phyloP scores from a whole-genome alignment of 2,329 filamentous ascomycete species.

The Curvularia spicifera region DNA sequence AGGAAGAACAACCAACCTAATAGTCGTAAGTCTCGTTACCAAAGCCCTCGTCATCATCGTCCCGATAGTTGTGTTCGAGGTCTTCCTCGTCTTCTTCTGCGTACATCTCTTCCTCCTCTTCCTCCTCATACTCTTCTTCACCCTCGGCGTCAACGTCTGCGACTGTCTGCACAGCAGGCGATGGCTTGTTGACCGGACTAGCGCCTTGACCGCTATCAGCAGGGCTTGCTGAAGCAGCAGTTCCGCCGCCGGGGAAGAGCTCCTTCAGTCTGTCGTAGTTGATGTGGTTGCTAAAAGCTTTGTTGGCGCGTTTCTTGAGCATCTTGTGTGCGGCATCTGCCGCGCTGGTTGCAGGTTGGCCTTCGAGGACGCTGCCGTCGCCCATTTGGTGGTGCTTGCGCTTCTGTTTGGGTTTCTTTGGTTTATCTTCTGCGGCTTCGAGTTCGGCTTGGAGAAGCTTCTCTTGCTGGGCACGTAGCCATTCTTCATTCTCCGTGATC shows the following conservation, averaged over 20 bases:
- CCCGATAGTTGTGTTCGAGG: slow-evolving; percentile 47
- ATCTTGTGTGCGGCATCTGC: slow-evolving; percentile 56
- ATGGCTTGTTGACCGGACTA: slow-evolving; percentile 11
- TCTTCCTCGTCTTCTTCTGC: slow-evolving; percentile 52
- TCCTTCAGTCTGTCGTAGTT: slow-evolving; percentile 56
- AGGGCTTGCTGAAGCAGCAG: slow-evolving; percentile 17
- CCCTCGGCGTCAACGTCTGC: slow-evolving; percentile 24
- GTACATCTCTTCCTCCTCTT: slow-evolving; percentile 40
- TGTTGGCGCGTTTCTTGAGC: slow-evolving; percentile 52
- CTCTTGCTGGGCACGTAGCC: slow-evolving; percentile 83
- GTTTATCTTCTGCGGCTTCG: slow-evolving; percentile 58
- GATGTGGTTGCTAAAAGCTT: slow-evolving; percentile 53
- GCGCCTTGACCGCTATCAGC: slow-evolving; percentile 5
- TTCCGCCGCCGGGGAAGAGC: slow-evolving; percentile 44
- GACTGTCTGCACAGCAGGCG: slow-evolving; percentile 13
- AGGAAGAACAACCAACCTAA: slow-evolving; percentile 7
- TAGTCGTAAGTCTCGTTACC: slow-evolving; percentile 49
- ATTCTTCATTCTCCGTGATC: slow-evolving; percentile 94
- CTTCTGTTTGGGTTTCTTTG: slow-evolving; percentile 57
- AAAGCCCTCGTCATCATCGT: slow-evolving; percentile 53
- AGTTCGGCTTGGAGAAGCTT: slow-evolving; percentile 78
- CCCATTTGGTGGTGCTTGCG: slow-evolving; percentile 49
- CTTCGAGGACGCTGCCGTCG: slow-evolving; percentile 52
- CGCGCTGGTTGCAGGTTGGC: slow-evolving; percentile 51
- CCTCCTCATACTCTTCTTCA: slow-evolving; percentile 26